Evolutionary conservation across 2,329 filamentous ascomycete species (phyloP).

Genomic region (Aspergillus floridensis): DNA sequence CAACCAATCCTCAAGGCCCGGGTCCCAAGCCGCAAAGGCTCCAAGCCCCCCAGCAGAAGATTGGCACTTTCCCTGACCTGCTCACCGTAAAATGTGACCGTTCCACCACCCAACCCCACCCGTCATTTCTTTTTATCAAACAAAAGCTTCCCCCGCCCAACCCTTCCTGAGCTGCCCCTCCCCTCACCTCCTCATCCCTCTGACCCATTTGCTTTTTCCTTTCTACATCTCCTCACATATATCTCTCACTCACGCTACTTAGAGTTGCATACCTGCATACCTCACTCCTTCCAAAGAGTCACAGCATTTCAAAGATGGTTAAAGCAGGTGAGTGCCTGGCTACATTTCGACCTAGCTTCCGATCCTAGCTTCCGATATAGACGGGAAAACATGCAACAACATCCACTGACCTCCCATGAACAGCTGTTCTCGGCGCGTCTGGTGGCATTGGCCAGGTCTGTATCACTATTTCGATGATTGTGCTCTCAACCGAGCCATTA

Average conservation of each 20-base stretch:
- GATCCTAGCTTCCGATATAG: neutral
- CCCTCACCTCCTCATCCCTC: constrained; percentile 9
- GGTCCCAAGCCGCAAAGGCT: too few species aligned
- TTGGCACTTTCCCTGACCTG: constrained; percentile 6
- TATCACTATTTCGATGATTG: constrained; percentile 6
- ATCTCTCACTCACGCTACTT: constrained; percentile 1
- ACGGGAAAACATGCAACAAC: neutral
- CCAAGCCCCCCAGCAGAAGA: too few species aligned
- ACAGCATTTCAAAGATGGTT: constrained; percentile 42
- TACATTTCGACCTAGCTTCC: neutral
- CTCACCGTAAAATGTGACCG: constrained; percentile 10
- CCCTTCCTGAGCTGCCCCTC: neutral
- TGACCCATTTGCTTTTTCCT: constrained; percentile 1
- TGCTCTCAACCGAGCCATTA: constrained; percentile 5
- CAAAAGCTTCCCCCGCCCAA: constrained; percentile 1
- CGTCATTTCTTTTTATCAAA: constrained; percentile 6
- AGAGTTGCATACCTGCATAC: neutral
- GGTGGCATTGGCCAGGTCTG: constrained; percentile 97
- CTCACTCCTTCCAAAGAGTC: constrained; percentile 9
- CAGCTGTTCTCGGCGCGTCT: constrained; percentile 86
- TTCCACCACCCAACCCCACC: constrained; percentile 15
- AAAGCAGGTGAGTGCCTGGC: constrained; percentile 42
- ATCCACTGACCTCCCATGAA: constrained; percentile 18
- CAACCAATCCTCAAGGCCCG: too few species aligned
- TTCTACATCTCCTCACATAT: neutral